A percentile compares a stretch with the other conserved stretches of the same genome.
Conservation (phyloP, 2,329 filamentous ascomycete genomes). For the Neophaeococcomyces aloes region DNA sequence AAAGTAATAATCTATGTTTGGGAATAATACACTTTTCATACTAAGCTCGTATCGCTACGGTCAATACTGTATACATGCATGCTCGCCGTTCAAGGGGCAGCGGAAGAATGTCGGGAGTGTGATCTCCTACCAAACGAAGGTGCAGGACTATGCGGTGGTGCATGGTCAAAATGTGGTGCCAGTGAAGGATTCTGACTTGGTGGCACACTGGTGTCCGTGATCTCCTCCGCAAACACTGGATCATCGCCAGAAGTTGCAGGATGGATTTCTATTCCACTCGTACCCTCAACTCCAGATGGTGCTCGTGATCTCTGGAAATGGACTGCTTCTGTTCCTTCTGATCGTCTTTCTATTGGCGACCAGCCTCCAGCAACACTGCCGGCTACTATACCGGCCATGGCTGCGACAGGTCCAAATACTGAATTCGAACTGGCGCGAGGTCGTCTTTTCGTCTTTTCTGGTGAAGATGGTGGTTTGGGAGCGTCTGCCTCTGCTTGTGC, state of each 20-base stretch:
- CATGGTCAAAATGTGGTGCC: constrained; percentile 35
- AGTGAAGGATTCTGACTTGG: constrained; percentile 39
- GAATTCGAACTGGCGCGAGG: constrained; percentile 50
- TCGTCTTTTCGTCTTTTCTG: constrained; percentile 41
- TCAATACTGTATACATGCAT: no score
- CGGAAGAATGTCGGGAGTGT: constrained; percentile 11
- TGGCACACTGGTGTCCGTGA: constrained; percentile 28
- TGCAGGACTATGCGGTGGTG: constrained; percentile 22
- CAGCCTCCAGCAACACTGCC: constrained; percentile 52
- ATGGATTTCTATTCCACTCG: constrained; percentile 38
- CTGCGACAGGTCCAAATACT: constrained; percentile 48
- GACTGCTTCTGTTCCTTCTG: constrained; percentile 25
- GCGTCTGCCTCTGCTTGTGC: constrained; percentile 27
- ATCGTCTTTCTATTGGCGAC: constrained; percentile 47
- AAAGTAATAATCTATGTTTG: no score
- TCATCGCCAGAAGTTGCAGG: constrained; percentile 37
- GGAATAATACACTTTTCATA: no score
- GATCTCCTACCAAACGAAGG: constrained; percentile 8
- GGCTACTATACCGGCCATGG: constrained; percentile 57
- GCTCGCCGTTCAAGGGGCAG: background rate
- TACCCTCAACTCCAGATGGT: constrained; percentile 31
- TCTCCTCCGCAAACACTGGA: constrained; percentile 32
- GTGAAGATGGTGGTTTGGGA: constrained; percentile 39
- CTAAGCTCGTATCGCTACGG: no score
- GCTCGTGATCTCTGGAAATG: constrained; percentile 29